A percentile compares a stretch with the other conserved stretches of the same genome.
Conservation (phyloP, 495 filamentous ascomycete genomes). For the Chaetomium fimeti region DNA sequence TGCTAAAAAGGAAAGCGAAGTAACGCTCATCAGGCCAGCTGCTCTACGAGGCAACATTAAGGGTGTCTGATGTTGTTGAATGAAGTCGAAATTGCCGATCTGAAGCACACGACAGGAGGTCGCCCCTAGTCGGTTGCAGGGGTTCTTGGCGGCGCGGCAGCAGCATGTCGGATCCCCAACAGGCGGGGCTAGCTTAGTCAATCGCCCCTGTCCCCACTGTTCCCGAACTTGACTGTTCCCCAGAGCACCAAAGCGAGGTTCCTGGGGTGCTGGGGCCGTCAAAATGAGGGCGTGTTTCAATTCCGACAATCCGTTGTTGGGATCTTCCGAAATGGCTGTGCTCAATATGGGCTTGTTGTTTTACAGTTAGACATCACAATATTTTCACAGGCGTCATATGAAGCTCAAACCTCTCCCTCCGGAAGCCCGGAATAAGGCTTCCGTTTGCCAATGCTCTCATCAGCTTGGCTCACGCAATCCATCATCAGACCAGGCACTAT, state of each 20-base stretch:
- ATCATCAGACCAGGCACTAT: no score
- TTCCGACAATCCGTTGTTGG: no score
- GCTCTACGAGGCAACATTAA: constrained; percentile 26
- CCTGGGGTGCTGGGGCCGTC: no score
- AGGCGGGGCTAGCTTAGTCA: constrained; percentile 31
- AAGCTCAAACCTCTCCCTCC: no score
- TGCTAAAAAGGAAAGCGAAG: constrained; percentile 17
- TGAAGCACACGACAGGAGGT: background rate
- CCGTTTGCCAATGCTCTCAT: no score
- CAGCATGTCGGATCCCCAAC: constrained; percentile 2
- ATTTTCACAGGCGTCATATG: no score
- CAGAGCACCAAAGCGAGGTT: background rate
- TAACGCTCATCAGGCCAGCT: constrained; percentile 32
- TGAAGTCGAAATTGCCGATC: constrained; percentile 9
- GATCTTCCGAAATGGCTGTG: no score
- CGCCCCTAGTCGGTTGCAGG: constrained; percentile 6
- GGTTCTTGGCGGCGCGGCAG: constrained; percentile 41
- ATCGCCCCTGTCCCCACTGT: background rate
- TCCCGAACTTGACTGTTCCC: background rate
- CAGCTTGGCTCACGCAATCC: no score
- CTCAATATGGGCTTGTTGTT: no score
- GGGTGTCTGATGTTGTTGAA: constrained; percentile 10
- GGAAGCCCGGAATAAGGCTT: no score
- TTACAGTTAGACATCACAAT: no score
- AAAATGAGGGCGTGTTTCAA: no score